phyloP scores from a whole-genome alignment of 1,139 yeast species.

The Candida freyschussii region DNA sequence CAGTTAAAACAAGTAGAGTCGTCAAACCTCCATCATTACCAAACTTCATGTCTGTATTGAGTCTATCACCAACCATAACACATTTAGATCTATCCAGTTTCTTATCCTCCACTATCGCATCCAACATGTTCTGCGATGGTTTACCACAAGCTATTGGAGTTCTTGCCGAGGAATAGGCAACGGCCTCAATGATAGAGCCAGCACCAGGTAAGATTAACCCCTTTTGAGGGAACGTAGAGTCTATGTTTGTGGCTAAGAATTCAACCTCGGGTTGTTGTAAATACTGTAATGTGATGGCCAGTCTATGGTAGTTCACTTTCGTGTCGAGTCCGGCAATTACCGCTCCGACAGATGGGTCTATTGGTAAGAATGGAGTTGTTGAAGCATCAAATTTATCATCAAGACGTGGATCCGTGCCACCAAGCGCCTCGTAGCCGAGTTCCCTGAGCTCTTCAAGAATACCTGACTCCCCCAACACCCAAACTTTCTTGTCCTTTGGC shows the following conservation, averaged over 20 bases:
- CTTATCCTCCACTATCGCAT: constrained; percentile 69
- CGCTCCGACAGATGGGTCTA: constrained; percentile 76
- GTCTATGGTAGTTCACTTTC: constrained; percentile 71
- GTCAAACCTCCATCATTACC: constrained; percentile 82
- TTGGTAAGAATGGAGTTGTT: constrained; percentile 43
- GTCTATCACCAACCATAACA: constrained; percentile 92
- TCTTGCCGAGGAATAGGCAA: constrained; percentile 74
- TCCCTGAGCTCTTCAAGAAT: constrained; percentile 66
- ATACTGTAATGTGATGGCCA: constrained; percentile 80
- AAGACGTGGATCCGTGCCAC: constrained; percentile 59
- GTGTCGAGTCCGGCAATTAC: constrained; percentile 86
- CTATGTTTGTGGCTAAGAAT: constrained; percentile 93
- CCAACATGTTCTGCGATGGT: constrained; percentile 87
- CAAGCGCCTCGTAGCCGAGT: constrained; percentile 65
- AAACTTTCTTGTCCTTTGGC: constrained; percentile 68
- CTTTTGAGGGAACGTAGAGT: constrained; percentile 88
- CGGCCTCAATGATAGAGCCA: constrained; percentile 81
- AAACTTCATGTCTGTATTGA: constrained; percentile 91
- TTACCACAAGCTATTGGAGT: constrained; percentile 83
- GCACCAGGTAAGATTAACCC: constrained; percentile 91
- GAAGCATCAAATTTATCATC: constrained; percentile 35
- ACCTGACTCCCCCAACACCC: constrained; percentile 85
- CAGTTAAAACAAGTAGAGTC: constrained; percentile 83
- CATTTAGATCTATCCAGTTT: constrained; percentile 57
- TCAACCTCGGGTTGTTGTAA: constrained; percentile 61